phyloP scores from a whole-genome alignment of 2,329 filamentous ascomycete species.

The Fusarium protoensiforme region DNA sequence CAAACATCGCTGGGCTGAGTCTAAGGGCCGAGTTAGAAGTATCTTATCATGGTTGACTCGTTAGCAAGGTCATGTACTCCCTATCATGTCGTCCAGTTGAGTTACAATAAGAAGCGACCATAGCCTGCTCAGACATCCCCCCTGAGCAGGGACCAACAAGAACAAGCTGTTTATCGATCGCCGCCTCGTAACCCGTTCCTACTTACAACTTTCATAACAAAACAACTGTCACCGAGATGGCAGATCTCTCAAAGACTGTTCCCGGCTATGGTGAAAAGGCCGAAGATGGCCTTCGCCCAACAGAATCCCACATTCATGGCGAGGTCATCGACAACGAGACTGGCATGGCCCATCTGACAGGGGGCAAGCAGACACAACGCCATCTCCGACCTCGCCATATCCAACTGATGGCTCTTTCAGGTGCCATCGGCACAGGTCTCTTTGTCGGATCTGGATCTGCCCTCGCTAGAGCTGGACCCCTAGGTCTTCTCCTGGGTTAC shows the following conservation, averaged over 20 bases:
- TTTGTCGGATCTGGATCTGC: slow-evolving; percentile 55
- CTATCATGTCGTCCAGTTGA: not conserved
- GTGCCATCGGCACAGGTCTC: slow-evolving; percentile 55
- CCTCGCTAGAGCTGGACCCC: slow-evolving; percentile 51
- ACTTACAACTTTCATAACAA: not conserved
- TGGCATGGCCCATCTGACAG: not conserved
- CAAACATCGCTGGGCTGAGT: not conserved
- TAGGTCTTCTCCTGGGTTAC: slow-evolving; percentile 54
- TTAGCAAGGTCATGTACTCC: not conserved
- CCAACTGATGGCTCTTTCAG: slow-evolving; percentile 58
- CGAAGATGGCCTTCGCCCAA: not conserved
- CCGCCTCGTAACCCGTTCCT: not conserved
- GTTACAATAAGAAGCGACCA: not conserved
- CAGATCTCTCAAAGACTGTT: not conserved
- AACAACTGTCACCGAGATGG: not conserved
- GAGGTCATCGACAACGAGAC: not conserved
- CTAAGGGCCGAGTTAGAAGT: not conserved
- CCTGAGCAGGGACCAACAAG: not conserved
- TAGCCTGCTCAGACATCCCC: not conserved
- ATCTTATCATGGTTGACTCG: not conserved
- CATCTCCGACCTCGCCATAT: slow-evolving; percentile 51
- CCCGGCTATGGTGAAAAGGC: not conserved
- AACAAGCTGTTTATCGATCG: not conserved
- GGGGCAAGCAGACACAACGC: slow-evolving; percentile 29
- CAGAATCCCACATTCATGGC: not conserved